Conservation (phyloP, 257 asterid genomes). For the Rauvolfia tetraphylla region DNA sequence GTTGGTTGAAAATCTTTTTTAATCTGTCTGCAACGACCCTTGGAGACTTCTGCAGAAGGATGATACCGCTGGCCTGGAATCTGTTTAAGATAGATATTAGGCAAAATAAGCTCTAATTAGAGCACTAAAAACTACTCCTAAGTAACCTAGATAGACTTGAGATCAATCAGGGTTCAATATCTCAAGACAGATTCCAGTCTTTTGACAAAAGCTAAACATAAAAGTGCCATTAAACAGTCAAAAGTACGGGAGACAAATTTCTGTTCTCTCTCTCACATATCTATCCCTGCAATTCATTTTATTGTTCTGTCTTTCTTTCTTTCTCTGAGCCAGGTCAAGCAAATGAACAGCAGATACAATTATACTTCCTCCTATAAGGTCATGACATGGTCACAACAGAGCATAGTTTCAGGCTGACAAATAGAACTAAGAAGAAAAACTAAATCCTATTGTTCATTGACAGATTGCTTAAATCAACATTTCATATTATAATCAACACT, state of each 20-base stretch:
- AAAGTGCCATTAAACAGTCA: no score
- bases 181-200: no score
- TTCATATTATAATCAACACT: not conserved
- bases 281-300: not conserved
- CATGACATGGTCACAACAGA: not conserved
- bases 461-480: not conserved
- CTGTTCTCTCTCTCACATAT: no score
- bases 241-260: no score
- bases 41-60: slow-evolving; percentile 58
- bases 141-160: not conserved
- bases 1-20: slow-evolving; percentile 38
- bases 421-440: not conserved
- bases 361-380: not conserved
- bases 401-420: not conserved
- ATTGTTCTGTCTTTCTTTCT: not conserved
- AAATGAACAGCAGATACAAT: not conserved
- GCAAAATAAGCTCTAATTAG: not conserved
- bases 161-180: no score
- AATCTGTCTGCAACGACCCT: slow-evolving; percentile 55
- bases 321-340: not conserved
- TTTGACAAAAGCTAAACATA: no score
- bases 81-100: slow-evolving; percentile 24
- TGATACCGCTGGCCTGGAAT: slow-evolving; percentile 53
- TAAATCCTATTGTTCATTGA: not conserved
- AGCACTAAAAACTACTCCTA: not conserved